Base-by-base conservation (phyloP, 108 stramenopile species). In the Nitzschia putrida region DNA sequence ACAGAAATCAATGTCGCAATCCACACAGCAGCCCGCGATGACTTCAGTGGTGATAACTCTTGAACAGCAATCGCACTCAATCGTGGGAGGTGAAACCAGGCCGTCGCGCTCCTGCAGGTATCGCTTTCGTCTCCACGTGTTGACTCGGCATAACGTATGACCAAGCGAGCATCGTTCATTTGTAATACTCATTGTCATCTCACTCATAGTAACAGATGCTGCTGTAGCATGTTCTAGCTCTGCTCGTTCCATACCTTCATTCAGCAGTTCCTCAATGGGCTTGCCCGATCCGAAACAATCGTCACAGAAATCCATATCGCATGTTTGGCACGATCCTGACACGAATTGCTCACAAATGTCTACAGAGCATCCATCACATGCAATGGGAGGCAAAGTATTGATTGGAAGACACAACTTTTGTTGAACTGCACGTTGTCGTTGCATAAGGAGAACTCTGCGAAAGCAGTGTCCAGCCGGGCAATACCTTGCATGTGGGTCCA, bases 1-100 rank as follows among this genome's bases (percentile, higher is more conserved):
- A 65, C 72, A 73, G 21, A 73, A 56, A 57, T 73, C 72, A 45
- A 73, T 65, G 37, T 73, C 72, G 20, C 72, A 73, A 38, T 73
- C 61, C 12, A 73, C 16, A 29, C 64, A 64, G 41, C 72, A 73
- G 8, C 72, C 72, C 8, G 64, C 72, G 42, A 73, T 73, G 18
- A 44, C 47, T 8, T 73, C 63, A 14, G 53, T 50, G 0, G 43
- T 37, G n/a, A 73, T 73, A 8, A 54, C 38, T 50, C 34, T 64
- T 3, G 72, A 73, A 47, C 72, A 73, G 22, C 72, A 73, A 43
- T 73, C 72, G 53, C 72, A 73, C 53, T 73, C 72, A 26, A 73
- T 73, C n/a, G 53, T 49, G 44, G 54, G 55, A 2, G 51, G 9
- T 3, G 43, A 1, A 21, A 6, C 21, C 26, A 64, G 64, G 16